A percentile compares a stretch with the other conserved stretches of the same genome.
These are phyloP conservation scores for Mycena haematopus DNA, from an alignment of 768 basidiomycete species.

Conservation along the genomic window DNA sequence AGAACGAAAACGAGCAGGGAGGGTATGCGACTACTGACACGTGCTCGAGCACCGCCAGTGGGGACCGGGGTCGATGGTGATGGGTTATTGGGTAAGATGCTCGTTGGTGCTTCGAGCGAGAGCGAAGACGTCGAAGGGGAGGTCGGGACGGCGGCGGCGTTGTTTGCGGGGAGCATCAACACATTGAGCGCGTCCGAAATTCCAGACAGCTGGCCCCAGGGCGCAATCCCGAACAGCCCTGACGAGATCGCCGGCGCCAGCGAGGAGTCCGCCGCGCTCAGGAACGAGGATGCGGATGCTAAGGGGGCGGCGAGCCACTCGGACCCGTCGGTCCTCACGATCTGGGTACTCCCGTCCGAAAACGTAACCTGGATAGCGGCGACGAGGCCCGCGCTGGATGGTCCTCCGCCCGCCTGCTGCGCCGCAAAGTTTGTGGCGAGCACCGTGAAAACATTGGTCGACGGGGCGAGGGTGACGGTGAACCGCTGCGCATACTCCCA, in stretches of 20 bases:
- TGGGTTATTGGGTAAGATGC: too few relatives aligned
- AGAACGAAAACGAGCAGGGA: too few relatives aligned
- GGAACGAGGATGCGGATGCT: not conserved
- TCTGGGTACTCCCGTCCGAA: not conserved
- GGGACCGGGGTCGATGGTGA: too few relatives aligned
- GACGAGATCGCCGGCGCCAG: not conserved
- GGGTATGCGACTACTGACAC: not conserved
- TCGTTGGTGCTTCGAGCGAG: too few relatives aligned
- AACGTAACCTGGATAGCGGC: not conserved
- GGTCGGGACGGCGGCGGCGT: not conserved
- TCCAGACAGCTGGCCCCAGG: not conserved
- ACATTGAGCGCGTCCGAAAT: not conserved
- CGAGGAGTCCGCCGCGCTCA: not conserved
- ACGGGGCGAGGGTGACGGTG: constrained; percentile 6
- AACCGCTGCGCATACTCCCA: constrained; percentile 23
- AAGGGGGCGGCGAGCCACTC: not conserved
- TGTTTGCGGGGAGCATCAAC: not conserved
- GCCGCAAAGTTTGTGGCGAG: constrained; percentile 10
- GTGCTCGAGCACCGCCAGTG: not conserved
- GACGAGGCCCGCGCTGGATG: not conserved
- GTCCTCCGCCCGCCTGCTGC: not conserved
- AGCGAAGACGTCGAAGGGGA: not conserved
- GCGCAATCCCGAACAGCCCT: not conserved
- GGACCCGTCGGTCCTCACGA: not conserved
- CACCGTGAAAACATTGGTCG: constrained; percentile 19